Percentiles rank a stretch among this genome's conserved stretches.
Evolutionary conservation across 129 eudicot species (phyloP).

Genomic region (Flaveria trinervia): DNA sequence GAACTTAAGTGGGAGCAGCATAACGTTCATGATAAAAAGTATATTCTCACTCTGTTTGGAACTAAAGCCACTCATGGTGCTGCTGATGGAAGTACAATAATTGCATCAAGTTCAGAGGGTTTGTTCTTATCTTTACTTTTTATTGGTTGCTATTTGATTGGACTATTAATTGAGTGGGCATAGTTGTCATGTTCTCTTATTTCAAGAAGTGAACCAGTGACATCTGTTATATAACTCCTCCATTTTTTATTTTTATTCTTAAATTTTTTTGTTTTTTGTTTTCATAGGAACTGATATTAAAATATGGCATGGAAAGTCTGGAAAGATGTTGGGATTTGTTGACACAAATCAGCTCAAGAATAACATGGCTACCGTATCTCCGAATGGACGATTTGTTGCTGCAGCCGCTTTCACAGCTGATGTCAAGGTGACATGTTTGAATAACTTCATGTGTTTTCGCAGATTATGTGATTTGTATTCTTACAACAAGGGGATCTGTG

Average conservation of each 20-base stretch:
- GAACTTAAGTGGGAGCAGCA: conserved; percentile 90
- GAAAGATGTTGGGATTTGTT: conserved; percentile 74
- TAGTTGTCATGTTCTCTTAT: not conserved
- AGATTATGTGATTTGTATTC: conserved; percentile 9
- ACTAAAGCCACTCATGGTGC: conserved; percentile 81
- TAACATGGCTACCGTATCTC: conserved; percentile 94
- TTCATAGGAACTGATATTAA: conserved; percentile 78
- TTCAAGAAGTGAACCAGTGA: conserved; percentile 11
- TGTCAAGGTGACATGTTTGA: conserved; percentile 62
- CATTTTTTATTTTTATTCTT: not conserved
- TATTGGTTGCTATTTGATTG: conserved; percentile 12
- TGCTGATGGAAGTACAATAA: conserved; percentile 93
- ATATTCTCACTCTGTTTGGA: conserved; percentile 66
- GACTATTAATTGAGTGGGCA: conserved; percentile 7
- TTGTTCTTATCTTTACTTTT: conserved; percentile 23
- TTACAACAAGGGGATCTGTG: not conserved
- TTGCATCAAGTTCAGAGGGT: conserved; percentile 98
- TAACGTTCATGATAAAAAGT: conserved; percentile 80
- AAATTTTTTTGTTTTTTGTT: not conserved
- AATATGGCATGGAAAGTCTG: conserved; percentile 92
- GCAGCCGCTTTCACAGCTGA: conserved; percentile 99
- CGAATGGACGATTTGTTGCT: conserved; percentile 91
- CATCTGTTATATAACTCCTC: not conserved
- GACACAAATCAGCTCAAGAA: conserved; percentile 96
- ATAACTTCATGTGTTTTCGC: not conserved